Evolutionary conservation across 2,329 filamentous ascomycete genomes (phyloP).

Genomic region (Fusarium sp.): DNA sequence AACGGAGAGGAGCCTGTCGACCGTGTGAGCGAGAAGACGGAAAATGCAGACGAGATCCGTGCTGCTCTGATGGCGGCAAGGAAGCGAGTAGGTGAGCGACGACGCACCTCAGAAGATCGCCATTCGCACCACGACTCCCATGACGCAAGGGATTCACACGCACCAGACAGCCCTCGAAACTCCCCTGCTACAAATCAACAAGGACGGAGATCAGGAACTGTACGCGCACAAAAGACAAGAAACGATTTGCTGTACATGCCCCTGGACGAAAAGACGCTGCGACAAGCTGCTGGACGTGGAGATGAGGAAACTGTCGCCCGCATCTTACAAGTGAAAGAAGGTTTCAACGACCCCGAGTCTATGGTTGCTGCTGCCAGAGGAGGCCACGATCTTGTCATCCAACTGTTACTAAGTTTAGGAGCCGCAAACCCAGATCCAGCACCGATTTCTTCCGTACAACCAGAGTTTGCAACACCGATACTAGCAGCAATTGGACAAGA

Average conservation of each 20-base stretch:
- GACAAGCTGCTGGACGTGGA: conserved; percentile 70
- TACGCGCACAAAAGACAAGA: conserved; percentile 72
- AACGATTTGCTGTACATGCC: conserved; percentile 74
- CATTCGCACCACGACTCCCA: conserved; percentile 59
- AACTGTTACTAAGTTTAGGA: conserved; percentile 79
- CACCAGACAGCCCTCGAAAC: conserved; percentile 68
- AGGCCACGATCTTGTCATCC: conserved; percentile 88
- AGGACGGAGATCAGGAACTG: conserved; percentile 65
- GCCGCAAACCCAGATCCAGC: conserved; percentile 76
- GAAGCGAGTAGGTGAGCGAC: conserved; percentile 66
- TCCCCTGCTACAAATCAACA: conserved; percentile 62
- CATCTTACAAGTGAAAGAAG: conserved; percentile 71
- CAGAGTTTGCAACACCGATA: conserved; percentile 90
- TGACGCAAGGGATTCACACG: conserved; percentile 65
- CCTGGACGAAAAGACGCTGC: conserved; percentile 71
- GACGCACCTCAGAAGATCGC: conserved; percentile 70
- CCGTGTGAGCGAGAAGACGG: conserved; percentile 78
- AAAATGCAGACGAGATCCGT: conserved; percentile 85
- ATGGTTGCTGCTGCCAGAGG: conserved; percentile 93
- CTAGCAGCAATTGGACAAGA: conserved; percentile 91
- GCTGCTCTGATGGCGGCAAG: conserved; percentile 71
- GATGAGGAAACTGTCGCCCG: conserved; percentile 72
- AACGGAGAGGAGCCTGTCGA: conserved; percentile 93
- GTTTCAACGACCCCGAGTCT: conserved; percentile 81
- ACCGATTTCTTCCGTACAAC: conserved; percentile 68